Evolutionary conservation across 305 asterid genomes (phyloP).

Genomic region (Fraxinus latifolia): DNA sequence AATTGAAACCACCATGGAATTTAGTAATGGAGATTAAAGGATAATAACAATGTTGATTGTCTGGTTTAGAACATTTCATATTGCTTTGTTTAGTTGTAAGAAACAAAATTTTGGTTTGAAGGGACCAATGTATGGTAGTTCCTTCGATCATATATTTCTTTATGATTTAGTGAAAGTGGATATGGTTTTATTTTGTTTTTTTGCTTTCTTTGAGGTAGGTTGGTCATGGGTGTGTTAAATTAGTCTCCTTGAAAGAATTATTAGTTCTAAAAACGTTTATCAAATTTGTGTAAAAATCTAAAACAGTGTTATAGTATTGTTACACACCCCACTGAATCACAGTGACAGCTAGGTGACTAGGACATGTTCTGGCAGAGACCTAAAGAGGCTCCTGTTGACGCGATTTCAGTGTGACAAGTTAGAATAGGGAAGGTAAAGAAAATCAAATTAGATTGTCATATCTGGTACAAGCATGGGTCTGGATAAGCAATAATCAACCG

Average conservation of each 20-base stretch:
- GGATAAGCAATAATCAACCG: not conserved
- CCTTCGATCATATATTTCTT: not conserved
- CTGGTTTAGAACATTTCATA: not conserved
- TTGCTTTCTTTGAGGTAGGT: not conserved
- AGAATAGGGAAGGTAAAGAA: not conserved
- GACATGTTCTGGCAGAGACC: not conserved
- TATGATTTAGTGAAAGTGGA: not conserved
- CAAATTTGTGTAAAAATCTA: not conserved
- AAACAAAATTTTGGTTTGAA: not conserved
- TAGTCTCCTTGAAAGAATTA: not conserved
- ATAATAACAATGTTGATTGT: not conserved
- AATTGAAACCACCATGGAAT: slow-evolving; percentile 1
- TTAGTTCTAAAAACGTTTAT: not conserved
- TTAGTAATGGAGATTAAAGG: not conserved
- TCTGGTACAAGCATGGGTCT: not conserved
- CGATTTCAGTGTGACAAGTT: not conserved
- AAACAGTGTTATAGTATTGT: not conserved
- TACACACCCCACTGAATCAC: not conserved
- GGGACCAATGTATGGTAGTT: not conserved
- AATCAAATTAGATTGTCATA: not conserved
- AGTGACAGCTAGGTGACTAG: not conserved
- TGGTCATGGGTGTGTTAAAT: not conserved
- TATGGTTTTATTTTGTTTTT: not conserved
- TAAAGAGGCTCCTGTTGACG: not conserved
- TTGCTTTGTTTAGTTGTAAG: not conserved